Evolutionary conservation across 1,284 basidiomycete species (phyloP), one percentile per base, ranked within the genome.

Genomic region (Moniliophthora roreri): DNA sequence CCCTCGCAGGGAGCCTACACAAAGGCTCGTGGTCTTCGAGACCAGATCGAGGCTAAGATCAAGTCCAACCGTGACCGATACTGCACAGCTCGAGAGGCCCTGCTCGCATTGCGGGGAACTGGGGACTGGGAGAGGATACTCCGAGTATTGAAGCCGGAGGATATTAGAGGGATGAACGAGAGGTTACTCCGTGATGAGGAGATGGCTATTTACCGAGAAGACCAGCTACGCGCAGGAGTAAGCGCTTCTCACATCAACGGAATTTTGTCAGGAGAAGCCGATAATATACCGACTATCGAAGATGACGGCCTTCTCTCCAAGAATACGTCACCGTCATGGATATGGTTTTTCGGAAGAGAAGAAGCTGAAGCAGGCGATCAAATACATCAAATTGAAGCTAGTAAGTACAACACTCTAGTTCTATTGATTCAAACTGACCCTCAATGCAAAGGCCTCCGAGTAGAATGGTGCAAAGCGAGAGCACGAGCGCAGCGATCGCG

Each of bases 401-500:
- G 41, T 44, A 7, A 44, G 41, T 8, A 10, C 13, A 20, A 8
- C 16, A 6, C 23, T 4, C 18, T 3, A 2, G 3, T 23, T 10
- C n/a, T 44, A 10, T 23, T 3, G 20, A 26, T 7, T n/a, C 9
- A 3, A n/a, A 7, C 24, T 21, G 23, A 21, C 8, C 6, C 16
- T 20, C 2, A 8, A 24, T 11, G 6, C 2, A 13, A 3, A 46
- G 41, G 41, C 4, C n/a, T 52, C 7, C 41, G 44, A 3, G 34
- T 42, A 4, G 41, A 52, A 15, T 52, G 50, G 50, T 52, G 41
- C 16, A 52, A 52, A 36, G 50, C 50, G 4, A 18, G 39, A 1
- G 50, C 50, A 0, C 38, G 50, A 16, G 41, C 35, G 13, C 26
- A 18, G 9, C 50, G 50, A 16, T 44, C 23, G 4, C 35, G 38